These are phyloP conservation scores for Aspergillus bertholletiae DNA, from an alignment of 495 filamentous ascomycete species.

Conservation along the genomic window DNA sequence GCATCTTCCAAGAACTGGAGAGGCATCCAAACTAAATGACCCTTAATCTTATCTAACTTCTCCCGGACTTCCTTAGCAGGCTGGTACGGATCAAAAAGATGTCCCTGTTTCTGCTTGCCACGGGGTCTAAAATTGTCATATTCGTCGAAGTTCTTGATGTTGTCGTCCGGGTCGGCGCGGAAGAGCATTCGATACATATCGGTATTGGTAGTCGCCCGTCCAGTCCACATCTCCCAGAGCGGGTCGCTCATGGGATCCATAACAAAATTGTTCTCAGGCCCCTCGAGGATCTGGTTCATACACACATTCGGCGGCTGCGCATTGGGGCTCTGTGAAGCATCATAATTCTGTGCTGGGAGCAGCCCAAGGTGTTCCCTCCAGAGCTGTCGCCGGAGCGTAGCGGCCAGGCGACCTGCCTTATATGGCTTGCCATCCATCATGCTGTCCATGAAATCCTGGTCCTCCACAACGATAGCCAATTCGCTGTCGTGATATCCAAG, in stretches of 20 bases:
- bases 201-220: conserved; percentile 73
- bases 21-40: conserved; percentile 95
- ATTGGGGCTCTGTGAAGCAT: conserved; percentile 71
- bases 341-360: conserved; percentile 67
- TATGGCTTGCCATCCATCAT: conserved; percentile 77
- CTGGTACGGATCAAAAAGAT: conserved; percentile 76
- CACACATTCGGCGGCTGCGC: conserved; percentile 75
- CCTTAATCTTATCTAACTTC: conserved; percentile 76
- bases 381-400: conserved; percentile 76
- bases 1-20: conserved; percentile 80
- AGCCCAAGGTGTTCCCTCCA: conserved; percentile 94
- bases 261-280: conserved; percentile 70
- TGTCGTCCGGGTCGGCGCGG: conserved; percentile 87
- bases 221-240: conserved; percentile 83
- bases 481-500: conserved; percentile 88
- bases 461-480: conserved; percentile 88
- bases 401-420: conserved; percentile 70
- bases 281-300: conserved; percentile 63
- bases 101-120: conserved; percentile 70
- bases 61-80: conserved; percentile 64
- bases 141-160: conserved; percentile 83
- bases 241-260: conserved; percentile 75
- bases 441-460: conserved; percentile 66
- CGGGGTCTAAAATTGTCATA: conserved; percentile 73
- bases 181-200: conserved; percentile 84